phyloP scores from a whole-genome alignment of 2,329 filamentous ascomycete species.

The Trichoderma harzianum region DNA sequence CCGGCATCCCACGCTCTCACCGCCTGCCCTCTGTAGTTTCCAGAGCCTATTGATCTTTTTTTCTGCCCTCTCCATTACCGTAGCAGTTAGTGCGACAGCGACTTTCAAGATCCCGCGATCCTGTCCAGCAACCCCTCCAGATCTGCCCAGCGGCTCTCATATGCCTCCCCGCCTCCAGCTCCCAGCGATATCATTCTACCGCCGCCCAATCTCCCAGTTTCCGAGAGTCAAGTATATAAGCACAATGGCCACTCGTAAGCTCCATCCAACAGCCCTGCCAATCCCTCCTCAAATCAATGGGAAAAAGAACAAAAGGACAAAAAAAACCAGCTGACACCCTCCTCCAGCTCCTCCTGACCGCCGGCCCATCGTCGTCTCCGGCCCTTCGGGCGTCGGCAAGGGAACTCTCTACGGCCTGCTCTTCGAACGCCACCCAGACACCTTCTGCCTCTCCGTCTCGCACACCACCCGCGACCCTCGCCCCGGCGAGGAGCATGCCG shows the following conservation, averaged over 20 bases:
- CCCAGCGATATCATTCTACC: conserved; percentile 18
- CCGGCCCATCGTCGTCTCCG: conserved; percentile 71
- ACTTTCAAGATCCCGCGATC: conserved; percentile 5
- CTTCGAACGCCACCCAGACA: conserved; percentile 53
- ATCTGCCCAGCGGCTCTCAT: background rate
- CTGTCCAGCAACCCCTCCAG: background rate
- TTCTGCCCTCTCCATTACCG: background rate
- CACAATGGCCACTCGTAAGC: conserved; percentile 26
- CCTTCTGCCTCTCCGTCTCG: conserved; percentile 55
- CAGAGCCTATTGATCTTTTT: background rate
- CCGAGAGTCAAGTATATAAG: conserved; percentile 4
- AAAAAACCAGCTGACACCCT: background rate
- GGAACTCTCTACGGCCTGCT: conserved; percentile 73
- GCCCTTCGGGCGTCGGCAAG: conserved; percentile 75
- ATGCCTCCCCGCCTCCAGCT: conserved; percentile 16
- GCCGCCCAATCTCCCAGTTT: background rate
- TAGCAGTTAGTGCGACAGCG: background rate
- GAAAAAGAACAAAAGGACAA: background rate
- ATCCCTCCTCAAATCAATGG: background rate
- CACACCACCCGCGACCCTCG: conserved; percentile 82
- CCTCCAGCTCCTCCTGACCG: conserved; percentile 40
- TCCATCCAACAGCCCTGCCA: background rate
- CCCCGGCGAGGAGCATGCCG: conserved; percentile 68
- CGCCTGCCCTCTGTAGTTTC: conserved; percentile 1
- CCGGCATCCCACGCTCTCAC: background rate